A percentile compares a stretch with the other conserved stretches of the same genome.
Evolutionary conservation across 2,329 filamentous ascomycete genomes (phyloP).

Genomic region (Madurella mycetomatis): DNA sequence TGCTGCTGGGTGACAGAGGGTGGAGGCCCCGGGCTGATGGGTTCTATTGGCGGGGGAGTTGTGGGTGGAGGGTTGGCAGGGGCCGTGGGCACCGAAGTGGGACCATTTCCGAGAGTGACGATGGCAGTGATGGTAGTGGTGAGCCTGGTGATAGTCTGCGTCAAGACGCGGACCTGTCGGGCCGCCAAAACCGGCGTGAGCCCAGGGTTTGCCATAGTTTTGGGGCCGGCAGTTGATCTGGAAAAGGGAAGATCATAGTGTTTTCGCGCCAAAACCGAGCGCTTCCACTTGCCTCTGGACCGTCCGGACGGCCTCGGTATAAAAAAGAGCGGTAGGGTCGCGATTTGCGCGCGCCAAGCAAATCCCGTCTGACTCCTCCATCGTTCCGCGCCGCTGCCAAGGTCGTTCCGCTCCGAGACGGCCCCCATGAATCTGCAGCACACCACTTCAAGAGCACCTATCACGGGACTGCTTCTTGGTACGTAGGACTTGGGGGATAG

Average conservation of each 20-base stretch:
- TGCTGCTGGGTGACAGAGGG: conserved; percentile 32
- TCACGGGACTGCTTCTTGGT: background rate
- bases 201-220: background rate
- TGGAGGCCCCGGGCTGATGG: conserved; percentile 12
- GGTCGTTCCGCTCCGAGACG: background rate
- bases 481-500: background rate
- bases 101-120: conserved; percentile 30
- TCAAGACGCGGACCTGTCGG: conserved; percentile 28
- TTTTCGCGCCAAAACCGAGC: background rate
- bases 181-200: background rate
- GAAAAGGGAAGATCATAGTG: background rate
- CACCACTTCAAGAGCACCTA: background rate
- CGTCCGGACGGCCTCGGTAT: background rate
- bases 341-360: background rate
- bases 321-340: background rate
- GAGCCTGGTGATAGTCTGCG: conserved; percentile 34
- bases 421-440: background rate
- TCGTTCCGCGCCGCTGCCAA: too few species aligned
- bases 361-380: background rate
- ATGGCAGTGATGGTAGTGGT: conserved; percentile 36
- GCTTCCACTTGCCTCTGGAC: background rate
- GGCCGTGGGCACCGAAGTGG: conserved; percentile 4
- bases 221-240: background rate
- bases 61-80: conserved; percentile 17
- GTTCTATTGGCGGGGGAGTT: conserved; percentile 9